phyloP scores from a whole-genome alignment of 208 protist genomes.

The Crithidia acanthocephali region DNA sequence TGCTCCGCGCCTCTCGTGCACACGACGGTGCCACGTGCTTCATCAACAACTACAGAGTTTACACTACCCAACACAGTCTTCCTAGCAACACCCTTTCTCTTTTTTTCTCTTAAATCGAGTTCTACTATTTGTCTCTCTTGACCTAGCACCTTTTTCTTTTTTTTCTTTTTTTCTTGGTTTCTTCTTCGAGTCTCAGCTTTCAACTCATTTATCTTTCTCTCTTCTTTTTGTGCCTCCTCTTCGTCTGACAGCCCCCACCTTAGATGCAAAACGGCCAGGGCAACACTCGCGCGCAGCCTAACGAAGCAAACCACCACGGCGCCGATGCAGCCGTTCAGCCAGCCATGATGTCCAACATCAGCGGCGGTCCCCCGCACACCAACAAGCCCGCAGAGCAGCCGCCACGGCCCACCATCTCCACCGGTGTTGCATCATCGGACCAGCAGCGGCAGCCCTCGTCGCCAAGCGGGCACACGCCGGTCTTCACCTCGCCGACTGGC shows the following conservation, averaged over 20 bases:
- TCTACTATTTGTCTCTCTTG: no score
- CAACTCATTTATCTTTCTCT: not conserved
- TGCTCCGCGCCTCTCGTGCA: no score
- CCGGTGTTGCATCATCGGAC: not conserved
- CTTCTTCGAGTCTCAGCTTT: not conserved
- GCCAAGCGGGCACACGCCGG: constrained; percentile 2
- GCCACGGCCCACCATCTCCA: not conserved
- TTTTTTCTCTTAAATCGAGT: no score
- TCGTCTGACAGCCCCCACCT: constrained; percentile 7
- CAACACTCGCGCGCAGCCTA: constrained; percentile 13
- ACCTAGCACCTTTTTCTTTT: no score
- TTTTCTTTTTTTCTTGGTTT: not conserved
- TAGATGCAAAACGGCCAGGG: constrained; percentile 12
- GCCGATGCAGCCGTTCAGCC: not conserved
- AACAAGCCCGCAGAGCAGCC: not conserved
- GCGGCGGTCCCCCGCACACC: not conserved
- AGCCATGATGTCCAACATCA: constrained; percentile 6
- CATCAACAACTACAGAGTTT: no score
- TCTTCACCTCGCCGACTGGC: not conserved
- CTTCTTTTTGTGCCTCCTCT: not conserved
- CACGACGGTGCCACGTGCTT: no score
- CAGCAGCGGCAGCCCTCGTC: no score
- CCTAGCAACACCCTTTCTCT: no score
- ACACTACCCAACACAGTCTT: no score
- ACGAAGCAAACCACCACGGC: not conserved